Percentiles rank a stretch among this genome's conserved stretches.
Conservation (phyloP, 2,329 filamentous ascomycete species). For the Beauveria varroae region DNA sequence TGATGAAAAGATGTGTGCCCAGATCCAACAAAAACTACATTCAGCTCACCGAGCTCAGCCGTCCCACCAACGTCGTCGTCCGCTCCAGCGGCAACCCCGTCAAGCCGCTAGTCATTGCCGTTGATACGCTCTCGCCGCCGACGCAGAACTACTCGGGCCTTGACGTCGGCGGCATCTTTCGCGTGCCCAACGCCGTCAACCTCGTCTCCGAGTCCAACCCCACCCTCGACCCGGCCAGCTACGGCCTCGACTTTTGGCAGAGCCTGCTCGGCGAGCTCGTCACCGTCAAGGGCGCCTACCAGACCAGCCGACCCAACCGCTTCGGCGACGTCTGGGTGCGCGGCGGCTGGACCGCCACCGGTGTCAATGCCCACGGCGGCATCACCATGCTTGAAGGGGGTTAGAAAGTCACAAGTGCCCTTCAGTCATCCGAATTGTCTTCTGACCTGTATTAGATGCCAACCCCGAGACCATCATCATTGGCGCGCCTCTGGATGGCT, state of each 20-base stretch:
- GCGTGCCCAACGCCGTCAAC: constrained; percentile 53
- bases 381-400: constrained; percentile 53
- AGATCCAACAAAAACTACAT: constrained; percentile 49
- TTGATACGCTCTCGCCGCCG: constrained; percentile 49
- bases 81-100: constrained; percentile 47
- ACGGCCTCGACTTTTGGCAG: constrained; percentile 70
- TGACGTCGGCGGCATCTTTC: constrained; percentile 59
- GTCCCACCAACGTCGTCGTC: constrained; percentile 44
- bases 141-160: constrained; percentile 53
- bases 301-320: constrained; percentile 52
- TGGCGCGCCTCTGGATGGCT: constrained; percentile 57
- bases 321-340: constrained; percentile 64
- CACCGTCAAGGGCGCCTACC: constrained; percentile 49
- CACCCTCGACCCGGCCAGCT: constrained; percentile 49
- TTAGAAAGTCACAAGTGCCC: constrained; percentile 23
- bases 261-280: constrained; percentile 60
- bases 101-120: constrained; percentile 52
- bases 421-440: no score
- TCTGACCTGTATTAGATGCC: constrained; percentile 38
- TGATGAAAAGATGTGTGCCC: neutral
- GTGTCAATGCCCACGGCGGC: constrained; percentile 55
- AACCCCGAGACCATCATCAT: constrained; percentile 65
- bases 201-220: constrained; percentile 54
- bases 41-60: constrained; percentile 56
- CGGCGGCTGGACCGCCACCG: constrained; percentile 56